Percentiles rank a stretch among this genome's conserved stretches.
Evolutionary conservation across 176 grass and related monocot genomes (phyloP).

Genomic region (Musa acuminata): DNA sequence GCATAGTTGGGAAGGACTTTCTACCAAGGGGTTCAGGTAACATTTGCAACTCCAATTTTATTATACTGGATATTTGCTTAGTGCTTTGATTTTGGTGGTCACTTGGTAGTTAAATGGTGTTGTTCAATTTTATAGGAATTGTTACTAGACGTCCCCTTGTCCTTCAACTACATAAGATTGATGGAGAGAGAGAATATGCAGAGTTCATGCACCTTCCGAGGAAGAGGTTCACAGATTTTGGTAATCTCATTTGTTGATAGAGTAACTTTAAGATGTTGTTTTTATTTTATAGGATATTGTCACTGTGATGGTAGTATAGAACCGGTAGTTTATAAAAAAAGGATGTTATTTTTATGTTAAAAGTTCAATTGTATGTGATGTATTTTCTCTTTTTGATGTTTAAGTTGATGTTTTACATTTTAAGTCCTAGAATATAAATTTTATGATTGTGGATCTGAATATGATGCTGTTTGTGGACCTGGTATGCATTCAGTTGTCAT

Average conservation of each 20-base stretch:
- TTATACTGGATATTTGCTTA: neutral
- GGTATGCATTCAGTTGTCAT: too few relatives aligned
- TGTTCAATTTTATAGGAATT: constrained; percentile 41
- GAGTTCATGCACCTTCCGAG: constrained; percentile 98
- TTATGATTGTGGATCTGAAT: too few relatives aligned
- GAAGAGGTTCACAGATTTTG: constrained; percentile 95
- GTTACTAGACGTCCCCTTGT: constrained; percentile 92
- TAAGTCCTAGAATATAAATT: too few relatives aligned
- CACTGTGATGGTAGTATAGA: too few relatives aligned
- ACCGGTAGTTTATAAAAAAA: too few relatives aligned
- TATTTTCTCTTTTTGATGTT: neutral
- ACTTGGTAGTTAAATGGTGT: neutral
- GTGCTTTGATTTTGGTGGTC: neutral
- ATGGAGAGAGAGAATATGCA: constrained; percentile 82
- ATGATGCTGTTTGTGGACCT: too few relatives aligned
- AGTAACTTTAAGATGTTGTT: neutral
- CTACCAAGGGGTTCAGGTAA: constrained; percentile 20
- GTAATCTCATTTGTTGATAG: constrained; percentile 32
- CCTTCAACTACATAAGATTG: constrained; percentile 85
- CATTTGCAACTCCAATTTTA: neutral
- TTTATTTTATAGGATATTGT: too few relatives aligned
- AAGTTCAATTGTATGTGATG: neutral
- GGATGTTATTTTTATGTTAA: too few relatives aligned
- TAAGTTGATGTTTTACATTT: neutral
- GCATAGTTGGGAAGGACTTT: constrained; percentile 27